Evolutionary conservation across 495 filamentous ascomycete species (phyloP).

Genomic region (Ramalina intermedia): DNA sequence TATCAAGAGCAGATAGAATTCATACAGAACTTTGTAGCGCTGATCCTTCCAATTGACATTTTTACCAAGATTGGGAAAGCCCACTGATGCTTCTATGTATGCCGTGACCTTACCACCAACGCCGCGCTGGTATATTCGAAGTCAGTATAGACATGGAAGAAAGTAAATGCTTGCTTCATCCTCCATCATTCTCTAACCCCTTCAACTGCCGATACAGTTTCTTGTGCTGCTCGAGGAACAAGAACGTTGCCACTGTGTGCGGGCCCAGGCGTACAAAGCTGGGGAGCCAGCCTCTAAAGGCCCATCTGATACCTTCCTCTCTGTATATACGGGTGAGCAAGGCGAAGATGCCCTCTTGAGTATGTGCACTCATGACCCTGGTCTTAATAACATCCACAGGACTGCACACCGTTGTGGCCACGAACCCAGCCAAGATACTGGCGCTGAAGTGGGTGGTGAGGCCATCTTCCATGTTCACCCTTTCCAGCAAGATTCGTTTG

Average conservation of each 20-base stretch:
- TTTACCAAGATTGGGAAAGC: no score
- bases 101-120: no score
- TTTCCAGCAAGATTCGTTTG: conserved; percentile 58
- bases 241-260: conserved; percentile 88
- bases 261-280: conserved; percentile 85
- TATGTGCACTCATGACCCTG: conserved; percentile 66
- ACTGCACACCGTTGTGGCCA: conserved; percentile 87
- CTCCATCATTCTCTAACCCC: conserved; percentile 15
- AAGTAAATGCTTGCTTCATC: no score
- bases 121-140: no score
- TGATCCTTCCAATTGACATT: no score
- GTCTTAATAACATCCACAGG: conserved; percentile 98
- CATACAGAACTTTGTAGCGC: no score
- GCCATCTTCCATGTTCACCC: conserved; percentile 56
- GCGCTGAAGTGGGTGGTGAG: conserved; percentile 77
- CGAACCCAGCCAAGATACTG: conserved; percentile 74
- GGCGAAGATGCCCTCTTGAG: conserved; percentile 41
- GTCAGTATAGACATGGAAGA: no score
- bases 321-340: conserved; percentile 54
- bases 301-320: conserved; percentile 72
- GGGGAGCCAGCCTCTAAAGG: conserved; percentile 96
- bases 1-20: no score
- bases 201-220: conserved; percentile 36
- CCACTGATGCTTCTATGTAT: no score
- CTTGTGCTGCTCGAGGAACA: conserved; percentile 78